phyloP scores from a whole-genome alignment of 352 stramenopile species.

The Phytopythium boreale region DNA sequence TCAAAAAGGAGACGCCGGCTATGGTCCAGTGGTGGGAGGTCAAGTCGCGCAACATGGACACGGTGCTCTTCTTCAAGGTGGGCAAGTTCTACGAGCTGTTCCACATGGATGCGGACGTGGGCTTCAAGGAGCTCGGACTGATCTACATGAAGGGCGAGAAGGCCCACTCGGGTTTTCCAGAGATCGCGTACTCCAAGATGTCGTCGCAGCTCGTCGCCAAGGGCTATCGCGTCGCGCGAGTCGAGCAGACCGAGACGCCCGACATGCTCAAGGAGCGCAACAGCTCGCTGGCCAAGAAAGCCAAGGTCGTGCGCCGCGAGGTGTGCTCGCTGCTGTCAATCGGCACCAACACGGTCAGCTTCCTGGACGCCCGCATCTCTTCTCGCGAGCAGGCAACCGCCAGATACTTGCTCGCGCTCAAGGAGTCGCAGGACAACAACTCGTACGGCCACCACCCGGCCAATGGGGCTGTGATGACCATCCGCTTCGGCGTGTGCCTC shows the following conservation, averaged over 20 bases:
- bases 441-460: conserved; percentile 4
- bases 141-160: conserved; percentile 99
- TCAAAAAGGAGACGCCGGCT: conserved; percentile 91
- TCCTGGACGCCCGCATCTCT: conserved; percentile 86
- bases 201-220: conserved; percentile 93
- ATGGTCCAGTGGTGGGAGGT: conserved; percentile 99
- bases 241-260: conserved; percentile 99
- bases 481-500: conserved; percentile 93
- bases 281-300: conserved; percentile 57
- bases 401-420: conserved; percentile 61
- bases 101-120: conserved; percentile 99
- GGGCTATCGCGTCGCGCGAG: conserved; percentile 96
- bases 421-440: conserved; percentile 65
- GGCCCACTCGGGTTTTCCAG: conserved; percentile 98
- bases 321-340: conserved; percentile 95
- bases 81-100: conserved; percentile 97
- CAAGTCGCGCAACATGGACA: conserved; percentile 97
- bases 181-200: conserved; percentile 97
- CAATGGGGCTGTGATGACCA: conserved; percentile 22
- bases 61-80: conserved; percentile 99
- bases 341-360: conserved; percentile 95
- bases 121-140: conserved; percentile 93
- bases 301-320: conserved; percentile 92
- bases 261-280: conserved; percentile 96
- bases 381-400: conserved; percentile 42